Conservation (phyloP, 2,329 filamentous ascomycete genomes). For the Apiospora koreana region DNA sequence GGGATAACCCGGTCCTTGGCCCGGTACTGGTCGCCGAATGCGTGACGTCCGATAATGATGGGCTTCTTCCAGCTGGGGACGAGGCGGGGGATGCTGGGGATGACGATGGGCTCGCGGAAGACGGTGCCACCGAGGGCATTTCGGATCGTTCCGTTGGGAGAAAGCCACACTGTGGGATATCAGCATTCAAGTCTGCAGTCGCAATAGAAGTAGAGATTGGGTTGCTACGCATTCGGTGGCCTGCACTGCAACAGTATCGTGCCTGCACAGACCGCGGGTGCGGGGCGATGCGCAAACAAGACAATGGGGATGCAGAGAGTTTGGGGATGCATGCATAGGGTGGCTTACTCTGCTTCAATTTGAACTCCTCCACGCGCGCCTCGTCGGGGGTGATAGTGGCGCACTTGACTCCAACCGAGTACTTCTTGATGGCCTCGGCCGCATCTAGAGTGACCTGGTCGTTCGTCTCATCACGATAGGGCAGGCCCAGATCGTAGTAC, state of each 20-base stretch:
- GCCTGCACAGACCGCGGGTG: neutral
- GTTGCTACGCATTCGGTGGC: slow-evolving; percentile 4
- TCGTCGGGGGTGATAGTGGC: slow-evolving; percentile 99
- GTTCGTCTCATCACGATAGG: slow-evolving; percentile 94
- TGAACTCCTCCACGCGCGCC: slow-evolving; percentile 94
- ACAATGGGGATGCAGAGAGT: slow-evolving; percentile 1
- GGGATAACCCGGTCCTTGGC: slow-evolving; percentile 88
- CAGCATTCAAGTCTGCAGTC: neutral
- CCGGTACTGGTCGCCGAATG: slow-evolving; percentile 97
- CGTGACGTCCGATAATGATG: slow-evolving; percentile 98
- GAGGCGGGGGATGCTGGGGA: slow-evolving; percentile 86
- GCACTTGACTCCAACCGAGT: slow-evolving; percentile 98
- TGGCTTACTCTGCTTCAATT: slow-evolving; percentile 89
- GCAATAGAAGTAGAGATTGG: slow-evolving; percentile 15
- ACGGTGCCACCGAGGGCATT: slow-evolving; percentile 86
- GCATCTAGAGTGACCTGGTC: slow-evolving; percentile 95
- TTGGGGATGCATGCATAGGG: neutral
- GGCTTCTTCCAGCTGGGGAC: slow-evolving; percentile 98
- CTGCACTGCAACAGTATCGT: neutral
- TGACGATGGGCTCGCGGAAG: slow-evolving; percentile 98
- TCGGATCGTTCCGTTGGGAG: slow-evolving; percentile 88
- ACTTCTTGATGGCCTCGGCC: slow-evolving; percentile 98
- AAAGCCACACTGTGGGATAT: slow-evolving; percentile 79
- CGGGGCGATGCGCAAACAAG: slow-evolving; percentile 22
- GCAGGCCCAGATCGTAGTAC: slow-evolving; percentile 92